A percentile compares a stretch with the other conserved stretches of the same genome.
Evolutionary conservation across 345 rosid species (phyloP).

Genomic region (Brassica nigra): DNA sequence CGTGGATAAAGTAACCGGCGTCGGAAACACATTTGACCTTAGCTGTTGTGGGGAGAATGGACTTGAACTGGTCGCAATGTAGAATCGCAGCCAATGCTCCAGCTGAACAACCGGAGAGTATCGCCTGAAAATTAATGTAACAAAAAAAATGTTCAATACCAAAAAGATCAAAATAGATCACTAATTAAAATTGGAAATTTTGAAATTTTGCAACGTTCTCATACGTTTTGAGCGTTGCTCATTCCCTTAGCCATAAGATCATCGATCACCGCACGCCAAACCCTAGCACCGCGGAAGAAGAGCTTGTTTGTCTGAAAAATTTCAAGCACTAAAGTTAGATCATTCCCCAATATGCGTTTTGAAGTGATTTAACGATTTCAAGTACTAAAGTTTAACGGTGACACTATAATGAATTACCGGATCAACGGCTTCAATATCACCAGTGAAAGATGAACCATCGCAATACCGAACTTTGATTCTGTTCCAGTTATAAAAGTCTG

Average conservation of each 20-base stretch:
- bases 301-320: conserved; percentile 64
- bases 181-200: too few relatives aligned
- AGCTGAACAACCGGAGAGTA: conserved; percentile 97
- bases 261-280: conserved; percentile 71
- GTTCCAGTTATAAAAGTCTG: conserved; percentile 91
- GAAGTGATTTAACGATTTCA: background rate
- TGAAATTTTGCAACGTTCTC: background rate
- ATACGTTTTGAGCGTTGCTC: conserved; percentile 80
- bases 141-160: background rate
- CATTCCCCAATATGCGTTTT: background rate
- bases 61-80: conserved; percentile 77
- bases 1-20: conserved; percentile 88
- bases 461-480: conserved; percentile 89
- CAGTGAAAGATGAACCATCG: conserved; percentile 92
- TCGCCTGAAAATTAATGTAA: conserved; percentile 53
- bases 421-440: conserved; percentile 73
- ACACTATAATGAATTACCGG: conserved; percentile 50
- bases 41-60: conserved; percentile 61
- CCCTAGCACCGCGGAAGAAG: conserved; percentile 84
- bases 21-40: conserved; percentile 92
- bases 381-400: background rate
- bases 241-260: conserved; percentile 81
- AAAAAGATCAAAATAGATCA: background rate
- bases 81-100: conserved; percentile 90
- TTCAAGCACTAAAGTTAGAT: conserved; percentile 22